Conservation (phyloP, 345 rosid species). For the Combretum micranthum region DNA sequence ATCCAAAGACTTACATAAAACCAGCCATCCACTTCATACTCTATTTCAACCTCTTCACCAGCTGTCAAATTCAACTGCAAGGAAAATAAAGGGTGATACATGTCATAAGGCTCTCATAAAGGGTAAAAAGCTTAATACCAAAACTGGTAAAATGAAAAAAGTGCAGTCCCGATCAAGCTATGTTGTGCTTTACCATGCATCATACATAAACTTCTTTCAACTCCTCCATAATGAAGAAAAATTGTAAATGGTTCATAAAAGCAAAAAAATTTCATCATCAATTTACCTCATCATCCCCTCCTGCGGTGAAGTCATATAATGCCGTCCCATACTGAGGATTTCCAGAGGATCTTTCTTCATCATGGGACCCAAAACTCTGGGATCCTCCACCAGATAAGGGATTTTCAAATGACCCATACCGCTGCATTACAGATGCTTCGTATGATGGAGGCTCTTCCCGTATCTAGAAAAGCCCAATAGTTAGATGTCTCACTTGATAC, state of each 20-base stretch:
- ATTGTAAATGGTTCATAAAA: no score
- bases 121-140: background rate
- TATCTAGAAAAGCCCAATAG: constrained; percentile 32
- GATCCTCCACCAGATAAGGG: constrained; percentile 57
- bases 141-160: background rate
- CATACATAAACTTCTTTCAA: background rate
- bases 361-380: constrained; percentile 58
- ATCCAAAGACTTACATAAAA: constrained; percentile 65
- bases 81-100: constrained; percentile 5
- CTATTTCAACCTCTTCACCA: constrained; percentile 91
- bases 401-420: constrained; percentile 67
- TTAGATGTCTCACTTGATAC: constrained; percentile 4
- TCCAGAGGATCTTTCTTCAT: constrained; percentile 57
- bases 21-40: constrained; percentile 99
- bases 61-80: constrained; percentile 90
- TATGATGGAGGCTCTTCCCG: constrained; percentile 95
- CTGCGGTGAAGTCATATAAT: constrained; percentile 92
- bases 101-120: background rate
- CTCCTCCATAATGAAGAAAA: no score
- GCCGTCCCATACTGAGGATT: constrained; percentile 71
- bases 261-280: background rate
- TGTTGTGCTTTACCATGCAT: background rate
- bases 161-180: no score
- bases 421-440: constrained; percentile 48
- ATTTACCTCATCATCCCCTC: constrained; percentile 97